A percentile compares a stretch with the other conserved stretches of the same genome.
These are phyloP conservation scores for Dichotomopilus funicola DNA, from an alignment of 2,329 filamentous ascomycete genomes.

Conservation along the genomic window DNA sequence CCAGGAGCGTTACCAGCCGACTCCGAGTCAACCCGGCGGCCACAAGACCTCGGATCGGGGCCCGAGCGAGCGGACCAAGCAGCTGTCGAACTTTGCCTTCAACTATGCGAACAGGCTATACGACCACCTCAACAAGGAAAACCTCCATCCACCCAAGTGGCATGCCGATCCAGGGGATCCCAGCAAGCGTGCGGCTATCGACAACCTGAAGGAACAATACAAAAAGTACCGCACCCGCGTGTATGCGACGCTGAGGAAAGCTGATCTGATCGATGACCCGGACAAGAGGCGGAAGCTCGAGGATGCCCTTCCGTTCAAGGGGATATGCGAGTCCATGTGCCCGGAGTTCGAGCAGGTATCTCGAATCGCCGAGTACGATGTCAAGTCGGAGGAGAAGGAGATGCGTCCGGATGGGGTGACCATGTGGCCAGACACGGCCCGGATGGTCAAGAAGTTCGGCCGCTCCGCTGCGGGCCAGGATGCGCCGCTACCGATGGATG, in stretches of 20 bases:
- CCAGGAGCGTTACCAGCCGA: conserved; percentile 8
- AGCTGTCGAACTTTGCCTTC: conserved; percentile 23
- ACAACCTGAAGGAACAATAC: conserved; percentile 49
- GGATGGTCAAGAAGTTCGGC: conserved; percentile 62
- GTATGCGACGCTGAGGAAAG: conserved; percentile 51
- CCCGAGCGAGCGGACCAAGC: conserved; percentile 20
- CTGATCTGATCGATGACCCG: conserved; percentile 58
- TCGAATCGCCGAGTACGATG: conserved; percentile 55
- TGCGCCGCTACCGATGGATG: conserved; percentile 60
- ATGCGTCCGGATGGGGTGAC: conserved; percentile 34
- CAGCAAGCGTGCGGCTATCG: conserved; percentile 44
- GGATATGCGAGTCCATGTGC: conserved; percentile 64
- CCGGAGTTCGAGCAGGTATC: conserved; percentile 60
- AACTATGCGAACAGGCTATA: conserved; percentile 45
- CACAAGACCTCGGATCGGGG: conserved; percentile 6
- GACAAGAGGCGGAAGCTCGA: conserved; percentile 55
- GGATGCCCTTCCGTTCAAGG: conserved; percentile 60
- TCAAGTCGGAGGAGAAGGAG: conserved; percentile 49
- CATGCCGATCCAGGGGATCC: conserved; percentile 49
- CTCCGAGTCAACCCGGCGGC: not conserved
- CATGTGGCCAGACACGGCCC: conserved; percentile 40
- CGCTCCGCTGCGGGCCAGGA: conserved; percentile 63
- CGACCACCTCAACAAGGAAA: conserved; percentile 47
- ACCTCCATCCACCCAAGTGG: conserved; percentile 49
- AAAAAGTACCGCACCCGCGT: conserved; percentile 52